Base-by-base conservation (phyloP, 169 alveolate genomes). In the Plasmodium blacklocki region DNA sequence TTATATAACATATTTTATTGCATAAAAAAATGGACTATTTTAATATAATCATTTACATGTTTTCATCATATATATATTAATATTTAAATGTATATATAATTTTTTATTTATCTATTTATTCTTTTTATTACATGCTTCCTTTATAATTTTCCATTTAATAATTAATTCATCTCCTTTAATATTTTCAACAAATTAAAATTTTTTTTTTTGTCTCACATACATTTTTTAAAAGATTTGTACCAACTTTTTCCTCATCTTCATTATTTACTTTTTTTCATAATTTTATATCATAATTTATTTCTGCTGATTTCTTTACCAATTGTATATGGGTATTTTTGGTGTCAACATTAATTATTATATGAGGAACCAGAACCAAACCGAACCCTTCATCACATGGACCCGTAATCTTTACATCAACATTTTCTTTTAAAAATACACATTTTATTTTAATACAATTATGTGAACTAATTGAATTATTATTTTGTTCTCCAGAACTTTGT, bases 161-260 rank as follows among this genome's bases (percentile, higher is more conserved):
- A 18, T 73, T 60, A 73, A 52, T 19, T 54, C 39, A 18, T 73
- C 70, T 12, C 56, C 71, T 14, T 32, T 50, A 50, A 73, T 26
- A 39, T 23, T 15, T 18, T 54, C 63, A 73, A 54, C 85, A 23
- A 73, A 73, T 73, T 73, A 60, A 73, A 73, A 18, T 18, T 73
- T 60, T 73, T 60, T 73, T 73, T 14, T 21, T 14, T 0, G 15
- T 26, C 12, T 29, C 50, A 23, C 66, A 70, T 45, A 15, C 60
- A 70, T 70, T 70, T 70, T 39, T 47, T 43, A 3, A 18, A 39
- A 39, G 47, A 39, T 39, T 6, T 39, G 1, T 7, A 39, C 47
- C 47, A 39, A 39, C 47, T 7, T 39, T 39, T 39, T 39, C 47
- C 47, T 39, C 47, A 39, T 39, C 5, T 39, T 39, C 47, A 39